Evolutionary conservation across 352 stramenopile genomes (phyloP).

Genomic region (Peronospora destructor): DNA sequence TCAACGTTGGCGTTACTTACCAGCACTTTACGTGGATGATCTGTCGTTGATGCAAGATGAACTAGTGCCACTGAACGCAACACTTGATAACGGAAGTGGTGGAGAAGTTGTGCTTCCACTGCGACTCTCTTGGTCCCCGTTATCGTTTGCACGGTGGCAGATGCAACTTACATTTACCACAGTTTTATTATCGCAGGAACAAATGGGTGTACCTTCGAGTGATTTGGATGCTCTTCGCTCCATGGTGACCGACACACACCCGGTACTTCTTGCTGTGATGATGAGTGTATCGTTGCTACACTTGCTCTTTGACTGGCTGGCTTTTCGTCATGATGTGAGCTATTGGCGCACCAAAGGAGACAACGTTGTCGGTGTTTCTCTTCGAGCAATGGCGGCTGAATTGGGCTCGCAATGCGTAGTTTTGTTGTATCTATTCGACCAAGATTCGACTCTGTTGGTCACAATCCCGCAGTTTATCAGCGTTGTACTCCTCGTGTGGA

Average conservation of each 20-base stretch:
- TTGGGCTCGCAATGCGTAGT: conserved; percentile 92
- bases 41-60: conserved; percentile 64
- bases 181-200: conserved; percentile 51
- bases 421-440: conserved; percentile 92
- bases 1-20: conserved; percentile 57
- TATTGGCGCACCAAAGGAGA: conserved; percentile 94
- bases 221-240: conserved; percentile 88
- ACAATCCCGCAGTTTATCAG: conserved; percentile 62
- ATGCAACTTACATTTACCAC: conserved; percentile 66
- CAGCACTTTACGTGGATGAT: conserved; percentile 73
- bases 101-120: conserved; percentile 33
- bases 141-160: conserved; percentile 76
- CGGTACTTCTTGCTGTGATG: conserved; percentile 91
- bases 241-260: conserved; percentile 92
- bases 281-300: conserved; percentile 94
- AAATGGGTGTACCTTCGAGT: conserved; percentile 48
- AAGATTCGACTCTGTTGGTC: conserved; percentile 92
- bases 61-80: conserved; percentile 53
- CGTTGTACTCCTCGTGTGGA: conserved; percentile 83
- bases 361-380: conserved; percentile 89
- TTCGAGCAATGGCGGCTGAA: conserved; percentile 89
- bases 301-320: conserved; percentile 96
- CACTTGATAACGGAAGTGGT: conserved; percentile 29
- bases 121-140: conserved; percentile 61
- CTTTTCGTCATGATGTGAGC: conserved; percentile 96